Conservation (phyloP, 140 eudicot genomes). For the Flaveria floridana region DNA sequence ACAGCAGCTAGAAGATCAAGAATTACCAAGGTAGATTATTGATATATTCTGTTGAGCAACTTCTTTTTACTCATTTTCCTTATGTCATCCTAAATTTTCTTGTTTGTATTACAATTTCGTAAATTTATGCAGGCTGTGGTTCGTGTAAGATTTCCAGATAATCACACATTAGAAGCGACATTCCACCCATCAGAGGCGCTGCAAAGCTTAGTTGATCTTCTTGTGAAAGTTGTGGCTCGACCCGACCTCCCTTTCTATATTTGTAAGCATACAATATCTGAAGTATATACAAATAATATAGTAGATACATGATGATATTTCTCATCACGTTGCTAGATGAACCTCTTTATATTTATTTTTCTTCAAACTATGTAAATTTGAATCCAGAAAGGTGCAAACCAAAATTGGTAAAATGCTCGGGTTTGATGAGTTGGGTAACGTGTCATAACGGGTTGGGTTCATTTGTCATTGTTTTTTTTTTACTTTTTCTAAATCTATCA, state of each 20-base stretch:
- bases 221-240: conserved; percentile 54
- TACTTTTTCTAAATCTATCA: background rate
- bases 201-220: conserved; percentile 64
- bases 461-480: background rate
- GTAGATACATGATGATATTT: background rate
- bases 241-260: conserved; percentile 71
- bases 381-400: background rate
- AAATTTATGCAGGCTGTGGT: conserved; percentile 55
- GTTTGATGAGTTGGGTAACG: conserved; percentile 3
- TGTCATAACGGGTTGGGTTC: background rate
- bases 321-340: conserved; percentile 16
- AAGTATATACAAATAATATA: background rate
- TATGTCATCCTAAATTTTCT: background rate
- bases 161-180: conserved; percentile 61
- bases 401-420: conserved; percentile 7
- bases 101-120: background rate
- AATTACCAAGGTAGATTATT: conserved; percentile 60
- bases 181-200: conserved; percentile 81
- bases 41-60: background rate
- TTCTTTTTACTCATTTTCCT: background rate
- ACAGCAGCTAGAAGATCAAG: conserved; percentile 70
- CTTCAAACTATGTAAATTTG: background rate
- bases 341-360: conserved; percentile 3
- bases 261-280: conserved; percentile 44
- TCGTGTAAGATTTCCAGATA: conserved; percentile 89